Evolutionary conservation across 768 basidiomycete species (phyloP), one percentile per base, ranked within the genome.

Genomic region (Termitomyces sp.): DNA sequence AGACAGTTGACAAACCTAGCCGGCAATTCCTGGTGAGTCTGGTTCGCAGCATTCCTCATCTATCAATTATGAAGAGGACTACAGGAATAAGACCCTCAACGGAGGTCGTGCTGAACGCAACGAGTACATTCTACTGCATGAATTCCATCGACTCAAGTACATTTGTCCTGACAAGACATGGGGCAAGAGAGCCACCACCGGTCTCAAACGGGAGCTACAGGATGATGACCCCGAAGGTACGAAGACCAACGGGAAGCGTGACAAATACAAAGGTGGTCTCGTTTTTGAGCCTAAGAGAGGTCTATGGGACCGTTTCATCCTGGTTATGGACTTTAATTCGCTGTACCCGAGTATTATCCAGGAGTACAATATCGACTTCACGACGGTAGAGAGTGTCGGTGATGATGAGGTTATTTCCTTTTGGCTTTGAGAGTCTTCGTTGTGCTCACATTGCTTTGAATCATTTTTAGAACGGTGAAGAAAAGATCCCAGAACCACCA

Each of bases 251-350:
- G 75, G 77, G 44, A 92, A 88, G 68, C 84, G 86, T 52, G 96
- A 98, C 74, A 98, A 98, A 74, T 99, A 93, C 77, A 97, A 98
- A 74, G 97, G 97, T 70, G 97, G 97, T 72, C 80, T 98, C 53
- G 97, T 99, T 20, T 94, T 99, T 62, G 92, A 97, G 58, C 97
- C 97, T 2, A 95, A 97, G 74, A 80, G 92, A 54, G 93, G 95
- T 12, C 76, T 99, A 42, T 98, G 93, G 92, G 97, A 98, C 76
- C 95, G 87, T 65, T 97, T 80, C 68, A 90, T 98, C 72, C 81
- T 99, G 18, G 97, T 99, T 72, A 99, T 99, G 97, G 97, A 99
- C 72, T 99, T 98, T 86, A 99, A 99, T 73, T 97, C 94, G 60
- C 79, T 99, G 56, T 99, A 99, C 69, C 97, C 97, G 6, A 94